Evolutionary conservation across 2,329 filamentous ascomycete genomes (phyloP), one percentile per base, ranked within the genome.

Genomic region (Magnaporthiopsis incrustans): DNA sequence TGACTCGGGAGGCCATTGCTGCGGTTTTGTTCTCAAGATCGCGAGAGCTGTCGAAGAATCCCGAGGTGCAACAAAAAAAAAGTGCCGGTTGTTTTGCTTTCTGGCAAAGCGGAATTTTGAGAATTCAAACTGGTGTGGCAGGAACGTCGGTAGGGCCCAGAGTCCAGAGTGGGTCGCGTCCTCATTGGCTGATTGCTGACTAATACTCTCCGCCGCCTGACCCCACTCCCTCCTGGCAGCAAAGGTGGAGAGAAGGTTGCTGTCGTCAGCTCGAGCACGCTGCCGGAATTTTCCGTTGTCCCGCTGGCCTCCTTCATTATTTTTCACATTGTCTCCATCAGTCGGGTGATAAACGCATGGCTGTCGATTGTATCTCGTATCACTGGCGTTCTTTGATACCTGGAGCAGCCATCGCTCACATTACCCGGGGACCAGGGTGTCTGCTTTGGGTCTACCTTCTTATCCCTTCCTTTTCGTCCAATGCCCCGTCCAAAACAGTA

Each of bases 1-100:
- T 83, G 70, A 83, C 80, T 77, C 82, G 76, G 75, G 82, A 75
- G 71, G 77, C 74, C 82, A 84, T 84, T 77, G 76, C 83, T 77
- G 74, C 78, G 73, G 74, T 75, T 72, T 58, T 61, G 60, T 58
- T 25, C 53, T 63, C 56, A 44, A 25, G 35, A 58, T 57, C 30
- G 61, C 61, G 61, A 57, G 30, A 11, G 33, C 59, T 63, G 53
- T 58, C 58, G 58, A 35, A 18, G 14, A 35, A 32, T 32, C 58
- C 22, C 10, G 44, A 53, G 44, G 44, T 50, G 22, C 38, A 38
- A 10, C n/a, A 53, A 53, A 18, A 10, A 53, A 53, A 53, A 18
- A n/a, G 44, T 53, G 44, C 11, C n/a, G 44, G n/a, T 53, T 53
- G 7, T n/a, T 53, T 53, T 25, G 14, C 4, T 8, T 53, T 53